Percentiles rank a stretch among this genome's conserved stretches.
phyloP scores from a whole-genome alignment of 1,284 basidiomycete genomes.

The Ustilago crameri region DNA sequence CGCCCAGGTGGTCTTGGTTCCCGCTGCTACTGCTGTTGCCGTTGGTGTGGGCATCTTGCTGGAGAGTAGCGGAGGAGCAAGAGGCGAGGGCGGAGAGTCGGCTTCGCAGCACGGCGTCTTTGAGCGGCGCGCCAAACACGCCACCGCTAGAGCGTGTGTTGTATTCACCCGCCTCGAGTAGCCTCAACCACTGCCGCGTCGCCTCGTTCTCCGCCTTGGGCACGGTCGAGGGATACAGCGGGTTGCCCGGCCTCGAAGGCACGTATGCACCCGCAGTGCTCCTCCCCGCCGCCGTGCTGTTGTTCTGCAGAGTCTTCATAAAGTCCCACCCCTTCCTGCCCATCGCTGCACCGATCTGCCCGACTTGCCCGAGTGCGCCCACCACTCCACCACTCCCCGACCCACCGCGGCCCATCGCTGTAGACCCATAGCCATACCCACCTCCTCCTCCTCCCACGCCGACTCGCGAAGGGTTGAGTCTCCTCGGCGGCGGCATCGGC shows the following conservation, averaged over 20 bases:
- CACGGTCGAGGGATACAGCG: not conserved
- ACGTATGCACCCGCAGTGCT: not conserved
- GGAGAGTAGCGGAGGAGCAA: not conserved
- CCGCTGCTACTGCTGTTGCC: too few relatives aligned
- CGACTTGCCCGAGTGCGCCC: constrained; percentile 44
- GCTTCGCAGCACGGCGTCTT: constrained; percentile 53
- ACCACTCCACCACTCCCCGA: constrained; percentile 31
- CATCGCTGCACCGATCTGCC: constrained; percentile 53
- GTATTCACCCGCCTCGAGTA: constrained; percentile 16
- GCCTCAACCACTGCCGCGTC: constrained; percentile 45
- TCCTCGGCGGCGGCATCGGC: constrained; percentile 39
- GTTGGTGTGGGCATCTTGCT: too few relatives aligned
- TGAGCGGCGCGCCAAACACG: constrained; percentile 58
- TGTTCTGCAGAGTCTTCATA: constrained; percentile 40
- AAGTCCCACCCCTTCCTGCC: constrained; percentile 58
- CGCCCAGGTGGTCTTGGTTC: constrained; percentile 26
- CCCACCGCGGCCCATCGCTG: constrained; percentile 15
- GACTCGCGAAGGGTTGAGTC: constrained; percentile 5
- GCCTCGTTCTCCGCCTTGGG: constrained; percentile 39
- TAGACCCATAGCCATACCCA: not conserved
- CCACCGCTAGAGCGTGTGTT: not conserved
- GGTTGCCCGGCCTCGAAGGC: constrained; percentile 1
- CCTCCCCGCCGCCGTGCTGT: constrained; percentile 1
- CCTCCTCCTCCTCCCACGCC: not conserved
- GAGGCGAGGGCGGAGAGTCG: constrained; percentile 26